These are phyloP conservation scores for Sclerotinia glacialis DNA, from an alignment of 2,329 filamentous ascomycete genomes.

Conservation along the genomic window DNA sequence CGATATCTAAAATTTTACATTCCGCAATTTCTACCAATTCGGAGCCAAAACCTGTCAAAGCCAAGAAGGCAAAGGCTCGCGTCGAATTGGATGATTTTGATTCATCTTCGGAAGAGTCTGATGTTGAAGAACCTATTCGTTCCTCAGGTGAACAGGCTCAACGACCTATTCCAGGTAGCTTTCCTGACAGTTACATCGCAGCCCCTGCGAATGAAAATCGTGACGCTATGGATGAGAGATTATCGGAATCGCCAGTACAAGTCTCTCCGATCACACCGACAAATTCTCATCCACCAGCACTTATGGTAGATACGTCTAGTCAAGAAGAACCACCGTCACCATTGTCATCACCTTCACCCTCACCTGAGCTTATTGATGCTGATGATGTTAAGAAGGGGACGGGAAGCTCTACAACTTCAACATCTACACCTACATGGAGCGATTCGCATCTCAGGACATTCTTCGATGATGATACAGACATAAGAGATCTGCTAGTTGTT, in stretches of 20 bases:
- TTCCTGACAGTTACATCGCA: constrained; percentile 39
- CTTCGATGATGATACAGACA: constrained; percentile 84
- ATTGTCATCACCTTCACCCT: constrained; percentile 63
- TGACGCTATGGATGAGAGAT: constrained; percentile 43
- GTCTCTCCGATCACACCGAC: constrained; percentile 55
- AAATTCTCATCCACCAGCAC: constrained; percentile 57
- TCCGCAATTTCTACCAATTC: constrained; percentile 42
- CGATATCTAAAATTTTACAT: constrained; percentile 46
- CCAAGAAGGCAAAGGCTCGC: constrained; percentile 58
- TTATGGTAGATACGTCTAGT: constrained; percentile 69
- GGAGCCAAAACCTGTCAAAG: constrained; percentile 55
- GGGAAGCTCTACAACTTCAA: constrained; percentile 54
- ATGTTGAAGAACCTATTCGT: constrained; percentile 36
- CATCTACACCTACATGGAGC: constrained; percentile 69
- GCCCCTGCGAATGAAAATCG: constrained; percentile 39
- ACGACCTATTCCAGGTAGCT: constrained; percentile 38
- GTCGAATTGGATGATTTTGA: constrained; percentile 69
- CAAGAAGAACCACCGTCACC: constrained; percentile 64
- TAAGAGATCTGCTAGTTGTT: constrained; percentile 84
- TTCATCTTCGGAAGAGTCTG: constrained; percentile 45
- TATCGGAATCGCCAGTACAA: constrained; percentile 67
- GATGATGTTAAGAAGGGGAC: constrained; percentile 43
- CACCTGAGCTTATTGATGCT: constrained; percentile 56
- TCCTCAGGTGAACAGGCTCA: constrained; percentile 32
- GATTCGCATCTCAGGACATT: constrained; percentile 83